These are phyloP conservation scores for Nematocida major DNA, from an alignment of 371 early-diverging fungal genomes.

Conservation along the genomic window DNA sequence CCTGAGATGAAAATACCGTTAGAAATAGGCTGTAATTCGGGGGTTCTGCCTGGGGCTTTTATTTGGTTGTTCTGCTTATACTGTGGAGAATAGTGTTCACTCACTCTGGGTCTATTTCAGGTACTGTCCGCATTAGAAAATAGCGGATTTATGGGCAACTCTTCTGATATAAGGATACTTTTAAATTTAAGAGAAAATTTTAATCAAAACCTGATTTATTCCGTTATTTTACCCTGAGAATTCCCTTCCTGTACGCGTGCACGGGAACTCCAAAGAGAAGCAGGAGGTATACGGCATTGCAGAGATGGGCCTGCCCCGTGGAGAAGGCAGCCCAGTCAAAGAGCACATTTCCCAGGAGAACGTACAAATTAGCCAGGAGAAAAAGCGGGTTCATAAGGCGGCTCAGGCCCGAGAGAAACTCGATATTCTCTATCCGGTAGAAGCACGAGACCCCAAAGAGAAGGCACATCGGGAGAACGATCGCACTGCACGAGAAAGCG, in stretches of 20 bases:
- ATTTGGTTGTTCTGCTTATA: too few species aligned
- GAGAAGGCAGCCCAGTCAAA: slow-evolving; percentile 49
- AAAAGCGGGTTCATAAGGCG: slow-evolving; percentile 56
- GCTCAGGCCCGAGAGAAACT: slow-evolving; percentile 1
- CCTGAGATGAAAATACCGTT: too few species aligned
- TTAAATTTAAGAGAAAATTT: not conserved
- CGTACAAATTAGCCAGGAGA: slow-evolving; percentile 56
- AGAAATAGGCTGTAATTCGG: too few species aligned
- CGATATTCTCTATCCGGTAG: not conserved
- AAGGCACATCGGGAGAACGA: slow-evolving; percentile 12
- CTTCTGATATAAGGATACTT: too few species aligned
- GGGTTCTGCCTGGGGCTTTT: too few species aligned
- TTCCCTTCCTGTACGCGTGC: not conserved
- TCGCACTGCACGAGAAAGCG: slow-evolving; percentile 41
- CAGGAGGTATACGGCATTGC: slow-evolving; percentile 8
- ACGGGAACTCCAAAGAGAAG: slow-evolving; percentile 24
- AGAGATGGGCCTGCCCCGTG: not conserved
- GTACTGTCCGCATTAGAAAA: too few species aligned
- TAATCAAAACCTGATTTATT: not conserved
- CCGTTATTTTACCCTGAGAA: not conserved
- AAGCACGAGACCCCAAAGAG: not conserved
- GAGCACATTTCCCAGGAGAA: slow-evolving; percentile 53
- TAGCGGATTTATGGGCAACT: too few species aligned
- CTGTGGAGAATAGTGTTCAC: too few species aligned
- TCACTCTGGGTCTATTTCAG: too few species aligned